Evolutionary conservation across 1,284 basidiomycete genomes (phyloP), one percentile per base, ranked within the genome.

Genomic region (Ceratobasidium sp.): DNA sequence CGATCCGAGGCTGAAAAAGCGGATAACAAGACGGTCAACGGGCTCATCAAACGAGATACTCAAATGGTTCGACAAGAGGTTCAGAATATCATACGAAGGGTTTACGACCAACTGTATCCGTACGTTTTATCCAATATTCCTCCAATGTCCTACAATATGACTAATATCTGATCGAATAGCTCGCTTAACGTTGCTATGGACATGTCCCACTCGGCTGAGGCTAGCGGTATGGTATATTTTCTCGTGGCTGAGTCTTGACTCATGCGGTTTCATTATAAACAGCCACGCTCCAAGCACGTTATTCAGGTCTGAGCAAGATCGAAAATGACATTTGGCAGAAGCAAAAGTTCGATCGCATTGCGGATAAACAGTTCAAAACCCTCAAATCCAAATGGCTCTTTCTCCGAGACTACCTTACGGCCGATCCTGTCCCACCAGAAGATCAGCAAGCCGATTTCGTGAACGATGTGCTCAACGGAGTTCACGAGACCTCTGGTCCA

Each of bases 321-420:
- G 16, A 24, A 7, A 29, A 39, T 2, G 69, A 73, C 6, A 39
- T 73, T 19, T 37, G 22, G 34, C 16, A 53, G 48, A 62, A 53
- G 27, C 1, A 27, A 1, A 37, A 53, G 7, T 43, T 51, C 4
- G 69, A 73, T 27, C 29, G 58, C 29, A 58, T 71, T 11, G 31
- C 34, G 22, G 68, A 71, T 29, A 59, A 58, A 49, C 27, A 31
- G 14, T 71, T 71, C n/a, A 56, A 61, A 19, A 29, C 22, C 13
- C 56, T 71, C 54, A 71, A 71, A 16, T 6, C 2, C 46, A 71
- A 71, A 19, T 71, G 68, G 54, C 34, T 71, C 2, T n/a, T 71
- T 0, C 5, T 71, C 7, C 54, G 39, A 37, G 68, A 71, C 11
- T 71, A 49, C n/a, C 68, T 71, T 5, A 49, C 37, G 1, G 27